These are phyloP conservation scores for Colletotrichum sp. DNA, from an alignment of 2,329 filamentous ascomycete species.

Conservation along the genomic window DNA sequence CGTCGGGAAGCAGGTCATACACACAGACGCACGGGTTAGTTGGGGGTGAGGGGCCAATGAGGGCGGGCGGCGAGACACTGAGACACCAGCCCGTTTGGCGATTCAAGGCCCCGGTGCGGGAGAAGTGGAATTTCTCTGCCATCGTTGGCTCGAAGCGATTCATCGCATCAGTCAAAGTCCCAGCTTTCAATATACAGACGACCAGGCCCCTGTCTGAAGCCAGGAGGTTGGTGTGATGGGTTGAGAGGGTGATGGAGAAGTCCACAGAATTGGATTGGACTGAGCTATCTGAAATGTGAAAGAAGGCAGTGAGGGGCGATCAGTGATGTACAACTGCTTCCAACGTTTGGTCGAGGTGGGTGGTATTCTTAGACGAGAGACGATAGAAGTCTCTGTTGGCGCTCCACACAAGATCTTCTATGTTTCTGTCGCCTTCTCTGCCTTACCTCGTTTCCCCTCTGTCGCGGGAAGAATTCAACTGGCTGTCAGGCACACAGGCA, in stretches of 20 bases:
- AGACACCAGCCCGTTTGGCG: slow-evolving; percentile 23
- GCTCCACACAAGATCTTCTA: background rate
- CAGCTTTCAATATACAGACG: background rate
- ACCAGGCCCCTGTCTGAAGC: background rate
- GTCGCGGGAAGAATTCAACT: background rate
- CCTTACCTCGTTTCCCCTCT: background rate
- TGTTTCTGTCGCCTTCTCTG: background rate
- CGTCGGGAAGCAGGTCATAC: slow-evolving; percentile 2
- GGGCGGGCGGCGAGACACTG: slow-evolving; percentile 14
- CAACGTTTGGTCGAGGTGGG: background rate
- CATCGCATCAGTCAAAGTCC: background rate
- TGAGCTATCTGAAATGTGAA: background rate
- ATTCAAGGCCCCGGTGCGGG: slow-evolving; percentile 9
- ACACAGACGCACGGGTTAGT: background rate
- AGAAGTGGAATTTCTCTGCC: slow-evolving; percentile 12
- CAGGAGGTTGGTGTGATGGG: background rate
- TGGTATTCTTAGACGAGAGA: background rate
- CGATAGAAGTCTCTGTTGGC: background rate
- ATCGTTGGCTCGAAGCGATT: slow-evolving; percentile 1
- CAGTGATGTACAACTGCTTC: background rate
- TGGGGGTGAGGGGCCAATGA: slow-evolving; percentile 2
- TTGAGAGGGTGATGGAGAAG: background rate
- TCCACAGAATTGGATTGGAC: background rate
- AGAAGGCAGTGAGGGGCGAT: background rate
- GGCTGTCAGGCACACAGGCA: background rate